Base-by-base conservation (phyloP, 495 filamentous ascomycete genomes). In the Xylaria venustula region DNA sequence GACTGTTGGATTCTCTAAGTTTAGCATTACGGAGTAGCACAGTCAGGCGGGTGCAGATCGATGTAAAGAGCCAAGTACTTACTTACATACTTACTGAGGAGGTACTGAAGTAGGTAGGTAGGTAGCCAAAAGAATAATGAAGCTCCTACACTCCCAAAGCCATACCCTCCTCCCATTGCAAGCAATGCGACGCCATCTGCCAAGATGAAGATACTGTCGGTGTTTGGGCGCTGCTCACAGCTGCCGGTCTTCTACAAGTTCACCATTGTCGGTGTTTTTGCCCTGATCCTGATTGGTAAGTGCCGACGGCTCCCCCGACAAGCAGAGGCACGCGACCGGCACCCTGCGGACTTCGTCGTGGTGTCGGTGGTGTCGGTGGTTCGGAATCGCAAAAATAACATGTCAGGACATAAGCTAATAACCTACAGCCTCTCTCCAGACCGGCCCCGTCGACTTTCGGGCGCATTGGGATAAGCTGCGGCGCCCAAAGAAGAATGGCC, bases 171-270 rank as follows among this genome's bases (percentile, higher is more conserved):
- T 61, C n/a, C 12, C 30, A 40, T 45, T 22, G 40, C 50, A 54
- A 12, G 50, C 47, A 28, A 61, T 61, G 58, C 50, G 50, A 61
- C 50, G 22, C 28, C 36, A 15, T 42, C 41, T 25, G 4, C 41
- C 9, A 61, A 28, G 5, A 61, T 61, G 58, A 61, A 32, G 58
- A 47, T 61, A 32, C 58, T 61, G 40, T 54, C 58, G 20, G 49
- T 54, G 37, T 14, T 61, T 52, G 58, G 58, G 40, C 47, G 58
- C 58, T 61, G 58, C 42, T 54, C 58, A 30, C 58, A 61, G 58
- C 58, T 61, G 30, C 58, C 58, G 15, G 30, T 19, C 26, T 48
- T 61, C 42, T 54, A 54, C 42, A 61, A 61, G 42, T 47, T 61
- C 50, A 54, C 37, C 14, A 26, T 61, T 19, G 11, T 36, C 8